A percentile compares a stretch with the other conserved stretches of the same genome.
Evolutionary conservation across 2,329 filamentous ascomycete species (phyloP).

Genomic region (Diaporthe citri): DNA sequence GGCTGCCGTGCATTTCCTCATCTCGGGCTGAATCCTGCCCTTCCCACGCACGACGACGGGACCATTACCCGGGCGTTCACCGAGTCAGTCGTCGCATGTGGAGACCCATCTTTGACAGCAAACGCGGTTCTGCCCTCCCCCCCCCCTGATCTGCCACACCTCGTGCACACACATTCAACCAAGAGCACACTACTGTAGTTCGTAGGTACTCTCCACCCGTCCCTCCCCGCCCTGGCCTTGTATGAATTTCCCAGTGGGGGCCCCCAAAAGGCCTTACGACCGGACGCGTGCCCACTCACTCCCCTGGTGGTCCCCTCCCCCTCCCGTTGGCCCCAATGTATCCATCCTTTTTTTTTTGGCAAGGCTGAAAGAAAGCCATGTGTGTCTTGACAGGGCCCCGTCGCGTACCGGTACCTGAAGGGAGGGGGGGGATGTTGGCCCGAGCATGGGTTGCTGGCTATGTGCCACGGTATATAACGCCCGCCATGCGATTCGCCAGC

Average conservation of each 20-base stretch:
- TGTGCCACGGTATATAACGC: neutral
- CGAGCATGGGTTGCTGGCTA: neutral
- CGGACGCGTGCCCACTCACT: neutral
- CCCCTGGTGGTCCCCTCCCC: no score
- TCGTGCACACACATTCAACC: neutral
- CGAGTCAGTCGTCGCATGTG: constrained; percentile 22
- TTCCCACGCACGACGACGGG: constrained; percentile 14
- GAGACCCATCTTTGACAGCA: constrained; percentile 15
- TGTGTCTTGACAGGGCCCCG: neutral
- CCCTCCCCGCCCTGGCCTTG: constrained; percentile 20
- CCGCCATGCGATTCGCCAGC: constrained; percentile 25
- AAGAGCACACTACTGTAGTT: neutral
- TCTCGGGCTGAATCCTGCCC: constrained; percentile 21
- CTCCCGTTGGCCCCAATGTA: neutral
- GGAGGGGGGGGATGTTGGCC: neutral
- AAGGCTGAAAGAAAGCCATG: constrained; percentile 27
- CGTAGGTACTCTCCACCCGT: neutral
- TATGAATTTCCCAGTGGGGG: constrained; percentile 10
- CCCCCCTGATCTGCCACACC: constrained; percentile 17
- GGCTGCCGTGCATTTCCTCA: constrained; percentile 24
- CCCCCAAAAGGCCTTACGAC: neutral
- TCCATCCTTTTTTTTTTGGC: no score
- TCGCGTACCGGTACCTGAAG: constrained; percentile 21
- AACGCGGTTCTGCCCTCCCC: neutral
- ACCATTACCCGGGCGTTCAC: constrained; percentile 11